A percentile compares a stretch with the other conserved stretches of the same genome.
phyloP scores from a whole-genome alignment of 2,329 filamentous ascomycete genomes.

The Shiraia sp. region DNA sequence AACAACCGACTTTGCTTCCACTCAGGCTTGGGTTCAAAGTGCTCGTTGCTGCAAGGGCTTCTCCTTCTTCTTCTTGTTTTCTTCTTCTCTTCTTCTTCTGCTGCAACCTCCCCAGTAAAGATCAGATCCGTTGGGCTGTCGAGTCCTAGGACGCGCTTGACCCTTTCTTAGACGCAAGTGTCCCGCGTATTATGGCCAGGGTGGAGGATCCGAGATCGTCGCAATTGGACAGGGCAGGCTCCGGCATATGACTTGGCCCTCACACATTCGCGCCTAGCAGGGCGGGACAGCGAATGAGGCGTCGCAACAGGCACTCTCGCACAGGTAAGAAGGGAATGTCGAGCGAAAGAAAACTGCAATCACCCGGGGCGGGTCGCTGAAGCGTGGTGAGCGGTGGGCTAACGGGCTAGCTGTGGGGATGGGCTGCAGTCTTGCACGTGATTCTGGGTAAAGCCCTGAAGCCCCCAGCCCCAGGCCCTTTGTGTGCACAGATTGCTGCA shows the following conservation, averaged over 20 bases:
- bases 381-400: slow-evolving; percentile 22
- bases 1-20: no score
- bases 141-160: slow-evolving; percentile 24
- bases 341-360: not conserved
- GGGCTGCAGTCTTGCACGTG: no score
- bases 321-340: slow-evolving; percentile 1
- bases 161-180: slow-evolving; percentile 17
- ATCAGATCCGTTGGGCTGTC: slow-evolving; percentile 14
- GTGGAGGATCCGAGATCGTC: slow-evolving; percentile 22
- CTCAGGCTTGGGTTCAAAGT: no score
- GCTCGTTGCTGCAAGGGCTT: no score
- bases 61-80: no score
- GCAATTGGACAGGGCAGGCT: slow-evolving; percentile 40
- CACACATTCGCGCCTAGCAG: slow-evolving; percentile 38
- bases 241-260: slow-evolving; percentile 38
- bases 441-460: no score
- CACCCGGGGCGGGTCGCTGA: slow-evolving; percentile 19
- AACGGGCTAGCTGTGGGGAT: not conserved
- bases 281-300: slow-evolving; percentile 33
- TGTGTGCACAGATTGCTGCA: no score
- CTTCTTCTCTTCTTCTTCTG: slow-evolving; percentile 1
- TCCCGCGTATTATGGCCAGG: slow-evolving; percentile 36
- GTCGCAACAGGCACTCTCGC: slow-evolving; percentile 20
- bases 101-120: slow-evolving; percentile 1
- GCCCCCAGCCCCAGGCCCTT: no score